A percentile compares a stretch with the other conserved stretches of the same genome.
Evolutionary conservation across 164 flowering plant genomes (phyloP).

Genomic region (Hamamelis virginiana): DNA sequence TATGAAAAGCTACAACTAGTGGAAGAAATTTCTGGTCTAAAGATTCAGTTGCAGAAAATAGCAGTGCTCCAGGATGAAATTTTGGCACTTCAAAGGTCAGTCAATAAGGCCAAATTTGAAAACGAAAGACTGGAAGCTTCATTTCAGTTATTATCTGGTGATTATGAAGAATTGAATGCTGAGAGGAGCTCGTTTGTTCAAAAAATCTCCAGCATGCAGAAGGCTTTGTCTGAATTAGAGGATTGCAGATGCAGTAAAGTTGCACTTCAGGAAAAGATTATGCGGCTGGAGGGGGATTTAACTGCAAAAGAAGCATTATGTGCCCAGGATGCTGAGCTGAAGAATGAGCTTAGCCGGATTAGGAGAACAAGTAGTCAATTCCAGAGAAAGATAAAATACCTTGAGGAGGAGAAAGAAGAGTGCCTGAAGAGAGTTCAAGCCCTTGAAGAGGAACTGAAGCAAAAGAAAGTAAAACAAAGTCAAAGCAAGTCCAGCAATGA

Average conservation of each 20-base stretch:
- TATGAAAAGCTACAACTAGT: slow-evolving; percentile 44
- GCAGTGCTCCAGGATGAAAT: slow-evolving; percentile 50
- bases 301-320: slow-evolving; percentile 55
- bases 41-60: slow-evolving; percentile 46
- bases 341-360: slow-evolving; percentile 54
- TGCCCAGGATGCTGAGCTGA: slow-evolving; percentile 56
- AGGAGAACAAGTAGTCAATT: slow-evolving; percentile 54
- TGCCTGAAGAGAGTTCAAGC: slow-evolving; percentile 34
- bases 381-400: slow-evolving; percentile 46
- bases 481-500: slow-evolving; percentile 12
- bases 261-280: slow-evolving; percentile 63
- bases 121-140: slow-evolving; percentile 58
- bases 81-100: slow-evolving; percentile 38
- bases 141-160: slow-evolving; percentile 36
- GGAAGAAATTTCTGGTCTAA: slow-evolving; percentile 53
- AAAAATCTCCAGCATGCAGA: slow-evolving; percentile 46
- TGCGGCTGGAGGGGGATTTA: slow-evolving; percentile 61
- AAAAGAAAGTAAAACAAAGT: slow-evolving; percentile 22
- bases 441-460: slow-evolving; percentile 43
- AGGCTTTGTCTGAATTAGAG: slow-evolving; percentile 49
- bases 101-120: slow-evolving; percentile 47
- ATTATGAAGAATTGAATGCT: slow-evolving; percentile 52
- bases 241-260: slow-evolving; percentile 41
- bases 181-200: slow-evolving; percentile 40
- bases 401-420: slow-evolving; percentile 56